Evolutionary conservation across 2,329 filamentous ascomycete species (phyloP), one percentile per base, ranked within the genome.

Genomic region (Conoideocrella luteorostrata): DNA sequence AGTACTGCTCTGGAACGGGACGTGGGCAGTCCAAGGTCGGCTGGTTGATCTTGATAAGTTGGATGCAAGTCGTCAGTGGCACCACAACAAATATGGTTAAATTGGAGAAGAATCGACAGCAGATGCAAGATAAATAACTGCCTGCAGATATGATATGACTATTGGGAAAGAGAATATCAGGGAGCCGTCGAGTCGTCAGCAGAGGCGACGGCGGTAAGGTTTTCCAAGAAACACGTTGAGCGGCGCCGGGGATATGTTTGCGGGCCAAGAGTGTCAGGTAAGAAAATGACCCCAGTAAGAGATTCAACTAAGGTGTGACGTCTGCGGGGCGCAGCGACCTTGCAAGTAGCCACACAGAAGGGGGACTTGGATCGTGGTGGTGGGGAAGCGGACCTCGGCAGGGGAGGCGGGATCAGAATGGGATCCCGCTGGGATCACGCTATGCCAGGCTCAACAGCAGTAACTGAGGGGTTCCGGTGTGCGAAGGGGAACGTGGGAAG

Each of bases 241-340:
- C 26, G 23, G 18, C 15, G 15, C 26, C 18, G 33, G 26, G 26
- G n/a, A 18, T 21, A 18, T 17, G 33, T 22, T 32, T n/a, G 21
- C n/a, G 36, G 36, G 22, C 36, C 36, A 39, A 12, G 7, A 17
- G 37, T 21, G 33, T 20, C 37, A 29, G 24, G 22, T n/a, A 34
- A 41, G 15, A 20, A 20, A 32, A 9, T 6, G 38, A 22, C 26
- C 23, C n/a, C n/a, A n/a, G n/a, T n/a, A n/a, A n/a, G n/a, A n/a
- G n/a, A n/a, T n/a, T n/a, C n/a, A n/a, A n/a, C n/a, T n/a, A n/a
- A n/a, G n/a, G n/a, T 44, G 41, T 44, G 41, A 44, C 41, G 41
- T 44, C 41, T 44, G 41, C 41, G 41, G 41, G 41, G 41, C 41
- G 35, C 35, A 33, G 34, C 26, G 17, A 12, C 12, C 6, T 22